A percentile compares a stretch with the other conserved stretches of the same genome.
These are phyloP conservation scores for Leccinum imitatum DNA, from an alignment of 768 basidiomycete genomes.

Conservation along the genomic window DNA sequence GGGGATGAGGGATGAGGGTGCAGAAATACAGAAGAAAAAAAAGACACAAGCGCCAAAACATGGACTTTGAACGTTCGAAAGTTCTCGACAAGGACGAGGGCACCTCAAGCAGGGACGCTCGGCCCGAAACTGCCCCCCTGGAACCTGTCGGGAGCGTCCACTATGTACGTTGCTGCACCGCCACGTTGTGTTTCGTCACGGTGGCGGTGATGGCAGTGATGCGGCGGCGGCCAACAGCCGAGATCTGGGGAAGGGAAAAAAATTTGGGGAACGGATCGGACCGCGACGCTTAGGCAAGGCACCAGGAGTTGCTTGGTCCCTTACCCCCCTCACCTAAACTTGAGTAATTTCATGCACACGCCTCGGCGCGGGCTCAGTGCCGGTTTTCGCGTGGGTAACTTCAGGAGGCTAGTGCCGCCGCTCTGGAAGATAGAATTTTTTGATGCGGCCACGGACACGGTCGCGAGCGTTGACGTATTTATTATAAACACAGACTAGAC, in stretches of 20 bases:
- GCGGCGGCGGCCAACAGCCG: background rate
- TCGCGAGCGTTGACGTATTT: background rate
- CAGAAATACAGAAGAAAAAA: background rate
- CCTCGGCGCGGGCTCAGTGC: background rate
- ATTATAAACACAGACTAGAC: background rate
- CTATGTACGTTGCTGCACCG: background rate
- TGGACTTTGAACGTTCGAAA: background rate
- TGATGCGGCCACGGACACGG: background rate
- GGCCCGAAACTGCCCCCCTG: background rate
- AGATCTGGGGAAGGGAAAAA: background rate
- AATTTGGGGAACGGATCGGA: background rate
- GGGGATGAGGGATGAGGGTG: too few species aligned
- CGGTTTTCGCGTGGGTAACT: background rate
- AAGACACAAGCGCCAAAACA: background rate
- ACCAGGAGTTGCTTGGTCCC: background rate
- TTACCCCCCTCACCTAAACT: background rate
- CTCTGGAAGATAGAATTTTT: background rate
- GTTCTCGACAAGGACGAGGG: background rate
- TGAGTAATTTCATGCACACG: background rate
- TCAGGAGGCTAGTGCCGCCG: background rate
- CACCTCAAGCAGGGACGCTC: background rate
- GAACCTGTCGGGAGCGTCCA: background rate
- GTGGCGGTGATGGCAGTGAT: background rate
- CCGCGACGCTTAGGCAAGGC: background rate
- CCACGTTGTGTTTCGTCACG: background rate